A percentile compares a stretch with the other conserved stretches of the same genome.
phyloP scores from a whole-genome alignment of 768 basidiomycete species.

The Russula earlei region DNA sequence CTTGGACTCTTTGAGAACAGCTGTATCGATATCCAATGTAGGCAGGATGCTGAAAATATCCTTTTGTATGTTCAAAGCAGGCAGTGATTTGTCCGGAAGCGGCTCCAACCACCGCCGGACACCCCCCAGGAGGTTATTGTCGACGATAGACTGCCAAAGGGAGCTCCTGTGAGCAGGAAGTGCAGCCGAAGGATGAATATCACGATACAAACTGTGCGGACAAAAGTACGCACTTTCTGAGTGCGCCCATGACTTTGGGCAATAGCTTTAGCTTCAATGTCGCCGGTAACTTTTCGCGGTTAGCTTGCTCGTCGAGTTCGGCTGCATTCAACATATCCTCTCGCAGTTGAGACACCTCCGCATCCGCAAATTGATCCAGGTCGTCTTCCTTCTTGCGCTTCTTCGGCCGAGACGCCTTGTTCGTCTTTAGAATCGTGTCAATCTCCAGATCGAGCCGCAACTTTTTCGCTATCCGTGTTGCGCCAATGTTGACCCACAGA shows the following conservation, averaged over 20 bases:
- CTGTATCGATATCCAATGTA: slow-evolving; percentile 88
- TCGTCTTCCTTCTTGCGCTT: slow-evolving; percentile 77
- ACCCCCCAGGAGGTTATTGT: slow-evolving; percentile 88
- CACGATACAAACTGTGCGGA: neutral
- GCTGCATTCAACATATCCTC: slow-evolving; percentile 84
- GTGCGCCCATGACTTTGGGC: slow-evolving; percentile 82
- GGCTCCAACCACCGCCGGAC: slow-evolving; percentile 92
- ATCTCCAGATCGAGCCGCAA: slow-evolving; percentile 73
- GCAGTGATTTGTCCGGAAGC: slow-evolving; percentile 83
- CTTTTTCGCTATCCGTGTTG: slow-evolving; percentile 50
- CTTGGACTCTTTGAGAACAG: slow-evolving; percentile 83
- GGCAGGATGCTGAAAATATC: slow-evolving; percentile 77
- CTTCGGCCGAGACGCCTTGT: slow-evolving; percentile 53
- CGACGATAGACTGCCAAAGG: slow-evolving; percentile 84
- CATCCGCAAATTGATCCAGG: slow-evolving; percentile 81
- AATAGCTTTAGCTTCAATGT: slow-evolving; percentile 75
- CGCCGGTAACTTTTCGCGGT: slow-evolving; percentile 73
- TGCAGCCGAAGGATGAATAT: slow-evolving; percentile 9
- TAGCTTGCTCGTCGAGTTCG: slow-evolving; percentile 72
- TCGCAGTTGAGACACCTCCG: slow-evolving; percentile 81
- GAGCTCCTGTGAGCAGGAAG: slow-evolving; percentile 45
- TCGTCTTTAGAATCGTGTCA: slow-evolving; percentile 79
- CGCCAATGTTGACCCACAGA: neutral
- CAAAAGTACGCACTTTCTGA: slow-evolving; percentile 67
- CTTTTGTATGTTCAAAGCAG: slow-evolving; percentile 91